A percentile compares a stretch with the other conserved stretches of the same genome.
These are phyloP conservation scores for Myxozyma mucilagina DNA, from an alignment of 805 yeast genomes.

Conservation along the genomic window DNA sequence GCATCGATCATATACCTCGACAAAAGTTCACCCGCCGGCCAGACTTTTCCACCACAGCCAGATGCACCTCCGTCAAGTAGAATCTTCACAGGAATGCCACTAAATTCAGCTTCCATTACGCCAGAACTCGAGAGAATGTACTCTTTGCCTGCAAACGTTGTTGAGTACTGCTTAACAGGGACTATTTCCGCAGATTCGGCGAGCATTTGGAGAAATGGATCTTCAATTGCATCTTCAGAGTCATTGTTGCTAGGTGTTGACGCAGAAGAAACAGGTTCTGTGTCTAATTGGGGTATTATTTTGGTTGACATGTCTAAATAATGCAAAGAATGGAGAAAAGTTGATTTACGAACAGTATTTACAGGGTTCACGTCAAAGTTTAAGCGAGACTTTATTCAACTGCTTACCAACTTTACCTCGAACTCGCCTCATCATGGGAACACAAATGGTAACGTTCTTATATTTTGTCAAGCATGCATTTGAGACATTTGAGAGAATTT, in stretches of 20 bases:
- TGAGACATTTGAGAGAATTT: background rate
- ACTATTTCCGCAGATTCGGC: constrained; percentile 15
- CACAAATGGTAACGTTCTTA: background rate
- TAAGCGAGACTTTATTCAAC: constrained; percentile 3
- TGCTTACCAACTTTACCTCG: background rate
- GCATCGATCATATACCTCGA: constrained; percentile 47
- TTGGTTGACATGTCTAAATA: background rate
- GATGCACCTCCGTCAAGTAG: constrained; percentile 58
- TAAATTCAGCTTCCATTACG: constrained; percentile 14
- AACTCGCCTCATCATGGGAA: background rate
- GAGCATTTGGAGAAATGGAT: constrained; percentile 8
- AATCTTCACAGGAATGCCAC: constrained; percentile 37
- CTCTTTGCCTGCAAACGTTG: constrained; percentile 25
- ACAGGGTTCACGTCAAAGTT: background rate
- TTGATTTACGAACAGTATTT: background rate
- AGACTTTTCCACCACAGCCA: constrained; percentile 65
- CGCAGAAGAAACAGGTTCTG: background rate
- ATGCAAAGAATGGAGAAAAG: background rate
- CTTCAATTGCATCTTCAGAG: background rate
- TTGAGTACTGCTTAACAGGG: constrained; percentile 12
- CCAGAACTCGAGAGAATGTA: constrained; percentile 24
- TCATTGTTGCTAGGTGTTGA: background rate
- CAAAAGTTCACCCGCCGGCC: constrained; percentile 62
- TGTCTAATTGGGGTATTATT: background rate
- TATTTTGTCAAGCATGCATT: background rate